These are phyloP conservation scores for Mrakia hoshinonis DNA, from an alignment of 768 basidiomycete genomes.

Conservation along the genomic window DNA sequence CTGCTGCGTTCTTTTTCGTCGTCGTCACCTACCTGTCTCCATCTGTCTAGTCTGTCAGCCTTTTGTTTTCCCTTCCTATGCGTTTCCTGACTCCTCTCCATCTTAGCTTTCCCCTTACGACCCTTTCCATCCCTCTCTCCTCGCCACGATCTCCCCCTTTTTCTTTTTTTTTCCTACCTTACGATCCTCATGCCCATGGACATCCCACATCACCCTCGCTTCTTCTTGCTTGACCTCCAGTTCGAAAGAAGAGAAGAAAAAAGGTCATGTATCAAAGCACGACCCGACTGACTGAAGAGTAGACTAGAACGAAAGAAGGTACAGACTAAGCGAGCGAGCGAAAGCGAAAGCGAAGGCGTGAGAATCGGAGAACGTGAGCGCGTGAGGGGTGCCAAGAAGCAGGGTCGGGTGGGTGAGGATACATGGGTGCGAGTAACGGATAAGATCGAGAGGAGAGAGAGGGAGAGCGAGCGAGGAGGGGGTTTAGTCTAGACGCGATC, in stretches of 20 bases:
- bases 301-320: too few relatives aligned
- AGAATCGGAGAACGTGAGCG: background rate
- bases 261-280: too few relatives aligned
- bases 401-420: background rate
- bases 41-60: too few relatives aligned
- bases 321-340: too few relatives aligned
- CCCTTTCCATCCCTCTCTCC: background rate
- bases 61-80: background rate
- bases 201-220: background rate
- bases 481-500: background rate
- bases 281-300: too few relatives aligned
- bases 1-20: too few relatives aligned
- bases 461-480: background rate
- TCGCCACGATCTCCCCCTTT: background rate
- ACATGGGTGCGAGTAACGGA: background rate
- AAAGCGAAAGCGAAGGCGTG: too few relatives aligned
- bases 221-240: too few relatives aligned
- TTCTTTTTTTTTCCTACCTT: background rate
- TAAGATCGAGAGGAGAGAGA: background rate
- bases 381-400: background rate
- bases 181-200: background rate
- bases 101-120: background rate
- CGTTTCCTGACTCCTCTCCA: background rate
- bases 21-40: too few relatives aligned
- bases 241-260: too few relatives aligned